phyloP scores from a whole-genome alignment of 371 early-diverging fungal genomes.

The Mucor plumbeus region DNA sequence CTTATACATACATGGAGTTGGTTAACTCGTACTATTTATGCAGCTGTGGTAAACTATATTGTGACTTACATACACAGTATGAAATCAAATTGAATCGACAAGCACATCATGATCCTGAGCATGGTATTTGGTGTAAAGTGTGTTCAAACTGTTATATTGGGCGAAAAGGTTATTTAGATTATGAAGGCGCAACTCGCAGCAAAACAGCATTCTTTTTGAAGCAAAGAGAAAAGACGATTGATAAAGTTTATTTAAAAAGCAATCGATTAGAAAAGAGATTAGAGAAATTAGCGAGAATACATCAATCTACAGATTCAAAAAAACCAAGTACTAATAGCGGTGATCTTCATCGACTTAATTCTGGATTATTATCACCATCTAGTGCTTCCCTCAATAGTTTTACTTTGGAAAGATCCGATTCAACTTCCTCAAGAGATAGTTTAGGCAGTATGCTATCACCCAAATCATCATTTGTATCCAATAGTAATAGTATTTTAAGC shows the following conservation, averaged over 20 bases:
- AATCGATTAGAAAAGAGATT: conserved; percentile 88
- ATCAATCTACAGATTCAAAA: conserved; percentile 36
- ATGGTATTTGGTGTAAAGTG: conserved; percentile 79
- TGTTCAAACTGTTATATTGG: conserved; percentile 72
- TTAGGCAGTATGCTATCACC: conserved; percentile 41
- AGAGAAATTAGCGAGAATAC: conserved; percentile 65
- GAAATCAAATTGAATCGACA: conserved; percentile 71
- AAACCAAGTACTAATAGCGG: neutral
- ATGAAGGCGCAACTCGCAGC: conserved; percentile 45
- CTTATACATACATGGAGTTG: neutral
- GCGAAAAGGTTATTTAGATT: conserved; percentile 58
- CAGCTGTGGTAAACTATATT: conserved; percentile 78
- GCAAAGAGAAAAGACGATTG: conserved; percentile 63
- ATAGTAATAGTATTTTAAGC: conserved; percentile 47
- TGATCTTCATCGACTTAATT: neutral
- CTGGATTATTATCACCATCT: conserved; percentile 16
- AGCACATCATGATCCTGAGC: conserved; percentile 74
- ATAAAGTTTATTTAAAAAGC: conserved; percentile 75
- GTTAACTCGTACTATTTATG: neutral
- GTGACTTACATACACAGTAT: conserved; percentile 72
- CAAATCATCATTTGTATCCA: conserved; percentile 43
- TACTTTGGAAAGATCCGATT: conserved; percentile 37
- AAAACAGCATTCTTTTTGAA: conserved; percentile 63
- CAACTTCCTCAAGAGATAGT: conserved; percentile 48
- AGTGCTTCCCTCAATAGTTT: conserved; percentile 31